phyloP scores from a whole-genome alignment of 2,329 filamentous ascomycete species.

The Teratosphaeria epicoccoides region DNA sequence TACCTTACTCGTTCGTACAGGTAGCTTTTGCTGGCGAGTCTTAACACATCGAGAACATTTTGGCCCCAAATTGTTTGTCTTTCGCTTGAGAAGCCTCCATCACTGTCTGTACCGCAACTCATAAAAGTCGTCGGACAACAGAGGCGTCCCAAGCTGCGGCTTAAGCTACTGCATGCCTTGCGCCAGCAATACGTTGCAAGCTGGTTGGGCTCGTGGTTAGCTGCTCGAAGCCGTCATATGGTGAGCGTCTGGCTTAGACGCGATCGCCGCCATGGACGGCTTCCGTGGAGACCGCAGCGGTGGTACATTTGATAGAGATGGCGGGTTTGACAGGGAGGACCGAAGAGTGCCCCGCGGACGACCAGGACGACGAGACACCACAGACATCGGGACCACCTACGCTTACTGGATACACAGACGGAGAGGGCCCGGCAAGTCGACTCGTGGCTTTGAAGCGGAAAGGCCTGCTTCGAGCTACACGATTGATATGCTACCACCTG shows the following conservation, averaged over 20 bases:
- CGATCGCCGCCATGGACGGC: conserved; percentile 3
- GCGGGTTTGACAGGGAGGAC: conserved; percentile 10
- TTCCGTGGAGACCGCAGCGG: conserved; percentile 7
- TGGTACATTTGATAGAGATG: background rate
- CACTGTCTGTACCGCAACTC: background rate
- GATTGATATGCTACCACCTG: conserved; percentile 80
- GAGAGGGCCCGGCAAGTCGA: conserved; percentile 59
- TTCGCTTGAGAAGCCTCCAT: background rate
- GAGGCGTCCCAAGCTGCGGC: background rate
- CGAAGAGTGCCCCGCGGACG: conserved; percentile 5
- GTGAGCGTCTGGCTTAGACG: too few relatives aligned
- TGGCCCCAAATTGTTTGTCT: background rate
- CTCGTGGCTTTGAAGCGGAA: conserved; percentile 64
- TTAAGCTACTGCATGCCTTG: background rate
- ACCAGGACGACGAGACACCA: conserved; percentile 19
- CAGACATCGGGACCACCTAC: conserved; percentile 27
- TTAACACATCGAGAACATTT: background rate
- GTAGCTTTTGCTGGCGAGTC: background rate
- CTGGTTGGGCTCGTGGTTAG: background rate
- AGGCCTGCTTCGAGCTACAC: conserved; percentile 82
- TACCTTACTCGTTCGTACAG: background rate
- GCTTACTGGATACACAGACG: conserved; percentile 79
- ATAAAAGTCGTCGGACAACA: too few relatives aligned
- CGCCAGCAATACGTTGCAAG: background rate
- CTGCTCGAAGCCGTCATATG: background rate